Evolutionary conservation across 768 basidiomycete genomes (phyloP).

Genomic region (Leccinum imitatum): DNA sequence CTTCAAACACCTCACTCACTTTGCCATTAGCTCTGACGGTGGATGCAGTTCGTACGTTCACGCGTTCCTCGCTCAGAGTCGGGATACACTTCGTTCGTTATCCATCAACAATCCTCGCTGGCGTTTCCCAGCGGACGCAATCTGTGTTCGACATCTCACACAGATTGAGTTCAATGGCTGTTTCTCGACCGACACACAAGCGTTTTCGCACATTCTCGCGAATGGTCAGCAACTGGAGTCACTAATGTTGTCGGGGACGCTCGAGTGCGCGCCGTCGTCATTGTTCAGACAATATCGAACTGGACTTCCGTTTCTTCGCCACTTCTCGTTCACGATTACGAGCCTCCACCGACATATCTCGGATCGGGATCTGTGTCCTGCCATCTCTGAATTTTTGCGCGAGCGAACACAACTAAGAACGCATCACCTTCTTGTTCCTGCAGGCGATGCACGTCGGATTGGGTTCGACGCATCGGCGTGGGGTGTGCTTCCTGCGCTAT

Average conservation of each 20-base stretch:
- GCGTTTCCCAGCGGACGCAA: slow-evolving; percentile 53
- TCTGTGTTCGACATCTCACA: slow-evolving; percentile 64
- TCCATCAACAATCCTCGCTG: slow-evolving; percentile 55
- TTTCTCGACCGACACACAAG: slow-evolving; percentile 48
- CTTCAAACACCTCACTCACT: slow-evolving; percentile 57
- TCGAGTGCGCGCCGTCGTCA: slow-evolving; percentile 51
- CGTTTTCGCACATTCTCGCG: slow-evolving; percentile 59
- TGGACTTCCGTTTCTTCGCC: slow-evolving; percentile 60
- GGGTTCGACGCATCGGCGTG: slow-evolving; percentile 72
- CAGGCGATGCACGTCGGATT: slow-evolving; percentile 46
- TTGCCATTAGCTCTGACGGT: slow-evolving; percentile 53
- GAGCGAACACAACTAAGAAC: slow-evolving; percentile 52
- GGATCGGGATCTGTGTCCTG: slow-evolving; percentile 67
- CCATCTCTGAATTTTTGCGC: slow-evolving; percentile 65
- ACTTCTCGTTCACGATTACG: slow-evolving; percentile 59
- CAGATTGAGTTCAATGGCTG: slow-evolving; percentile 60
- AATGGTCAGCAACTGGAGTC: slow-evolving; percentile 67
- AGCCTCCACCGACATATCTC: slow-evolving; percentile 42
- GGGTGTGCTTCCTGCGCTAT: slow-evolving; percentile 65
- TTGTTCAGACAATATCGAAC: slow-evolving; percentile 46
- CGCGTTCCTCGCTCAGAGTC: slow-evolving; percentile 52
- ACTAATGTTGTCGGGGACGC: slow-evolving; percentile 51
- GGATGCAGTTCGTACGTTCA: slow-evolving; percentile 41
- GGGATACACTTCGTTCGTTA: slow-evolving; percentile 51
- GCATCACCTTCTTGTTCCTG: slow-evolving; percentile 48